phyloP scores from a whole-genome alignment of 352 stramenopile genomes.

The Globisporangium perplexum region DNA sequence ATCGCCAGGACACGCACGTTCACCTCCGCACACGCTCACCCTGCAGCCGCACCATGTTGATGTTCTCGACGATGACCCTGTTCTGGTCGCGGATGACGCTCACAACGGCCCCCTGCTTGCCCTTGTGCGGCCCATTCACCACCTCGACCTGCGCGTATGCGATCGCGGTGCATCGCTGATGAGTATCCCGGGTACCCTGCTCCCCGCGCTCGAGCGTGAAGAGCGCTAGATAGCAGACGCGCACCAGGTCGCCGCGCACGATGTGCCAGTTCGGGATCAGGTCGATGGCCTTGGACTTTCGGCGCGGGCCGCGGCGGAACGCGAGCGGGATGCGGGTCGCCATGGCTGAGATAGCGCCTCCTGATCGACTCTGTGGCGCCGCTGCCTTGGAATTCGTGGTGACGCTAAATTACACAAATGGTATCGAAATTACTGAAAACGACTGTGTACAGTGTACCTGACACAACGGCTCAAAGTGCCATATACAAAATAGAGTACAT shows the following conservation, averaged over 20 bases:
- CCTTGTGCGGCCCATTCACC: slow-evolving; percentile 76
- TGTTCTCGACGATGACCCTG: slow-evolving; percentile 78
- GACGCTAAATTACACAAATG: no score
- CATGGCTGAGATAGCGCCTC: slow-evolving; percentile 30
- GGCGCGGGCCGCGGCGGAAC: slow-evolving; percentile 69
- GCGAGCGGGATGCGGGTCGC: slow-evolving; percentile 69
- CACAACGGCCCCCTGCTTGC: slow-evolving; percentile 70
- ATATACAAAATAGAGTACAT: no score
- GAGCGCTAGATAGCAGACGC: no score
- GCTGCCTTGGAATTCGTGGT: slow-evolving; percentile 3
- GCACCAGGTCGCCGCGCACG: slow-evolving; percentile 64
- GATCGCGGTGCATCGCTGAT: no score
- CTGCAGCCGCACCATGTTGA: slow-evolving; percentile 76
- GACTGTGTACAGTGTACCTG: not conserved
- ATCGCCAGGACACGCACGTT: not conserved
- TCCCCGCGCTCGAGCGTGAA: no score
- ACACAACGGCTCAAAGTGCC: not conserved
- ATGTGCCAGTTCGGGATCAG: slow-evolving; percentile 82
- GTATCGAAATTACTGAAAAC: no score
- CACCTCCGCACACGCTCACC: no score
- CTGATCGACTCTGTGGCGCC: no score
- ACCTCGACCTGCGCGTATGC: slow-evolving; percentile 78
- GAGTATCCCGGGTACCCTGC: no score
- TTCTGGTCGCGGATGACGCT: slow-evolving; percentile 76
- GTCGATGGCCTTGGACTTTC: slow-evolving; percentile 76